Evolutionary conservation across 2,329 filamentous ascomycete genomes (phyloP).

Genomic region (Venturia carpophila): DNA sequence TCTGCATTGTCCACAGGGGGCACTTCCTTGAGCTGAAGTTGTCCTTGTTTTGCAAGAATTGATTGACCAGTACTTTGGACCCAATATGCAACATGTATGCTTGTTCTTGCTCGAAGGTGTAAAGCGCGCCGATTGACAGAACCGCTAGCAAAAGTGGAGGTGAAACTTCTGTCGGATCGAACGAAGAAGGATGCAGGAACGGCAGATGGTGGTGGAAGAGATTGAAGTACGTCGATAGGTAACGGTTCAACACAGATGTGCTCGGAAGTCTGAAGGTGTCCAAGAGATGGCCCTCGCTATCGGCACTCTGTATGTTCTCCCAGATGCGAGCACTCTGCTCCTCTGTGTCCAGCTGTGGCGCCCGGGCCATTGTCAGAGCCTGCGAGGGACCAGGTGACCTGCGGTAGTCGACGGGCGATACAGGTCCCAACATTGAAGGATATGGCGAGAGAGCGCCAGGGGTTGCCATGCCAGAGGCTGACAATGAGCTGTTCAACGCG

Average conservation of each 20-base stretch:
- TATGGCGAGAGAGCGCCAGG: constrained; percentile 68
- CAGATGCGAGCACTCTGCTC: constrained; percentile 79
- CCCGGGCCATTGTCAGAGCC: constrained; percentile 55
- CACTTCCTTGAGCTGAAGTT: constrained; percentile 98
- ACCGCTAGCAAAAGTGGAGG: constrained; percentile 81
- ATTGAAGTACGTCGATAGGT: constrained; percentile 92
- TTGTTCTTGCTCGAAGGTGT: constrained; percentile 94
- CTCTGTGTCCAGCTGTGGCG: constrained; percentile 75
- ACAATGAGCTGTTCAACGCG: constrained; percentile 63
- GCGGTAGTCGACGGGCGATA: constrained; percentile 61
- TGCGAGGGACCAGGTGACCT: constrained; percentile 62
- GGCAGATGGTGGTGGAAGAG: constrained; percentile 95
- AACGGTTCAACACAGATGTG: constrained; percentile 75
- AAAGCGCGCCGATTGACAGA: constrained; percentile 88
- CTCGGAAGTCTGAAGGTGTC: constrained; percentile 85
- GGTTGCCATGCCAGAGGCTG: constrained; percentile 57
- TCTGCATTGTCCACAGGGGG: constrained; percentile 97
- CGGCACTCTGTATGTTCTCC: constrained; percentile 74
- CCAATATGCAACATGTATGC: constrained; percentile 97
- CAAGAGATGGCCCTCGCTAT: constrained; percentile 73
- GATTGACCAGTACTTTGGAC: constrained; percentile 92
- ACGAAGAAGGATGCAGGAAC: constrained; percentile 88
- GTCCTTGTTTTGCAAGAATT: constrained; percentile 96
- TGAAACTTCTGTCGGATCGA: constrained; percentile 70
- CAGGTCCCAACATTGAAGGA: constrained; percentile 57